Base-by-base conservation (phyloP, 2,329 filamentous ascomycete genomes). In the Pestalotiopsis sp. region DNA sequence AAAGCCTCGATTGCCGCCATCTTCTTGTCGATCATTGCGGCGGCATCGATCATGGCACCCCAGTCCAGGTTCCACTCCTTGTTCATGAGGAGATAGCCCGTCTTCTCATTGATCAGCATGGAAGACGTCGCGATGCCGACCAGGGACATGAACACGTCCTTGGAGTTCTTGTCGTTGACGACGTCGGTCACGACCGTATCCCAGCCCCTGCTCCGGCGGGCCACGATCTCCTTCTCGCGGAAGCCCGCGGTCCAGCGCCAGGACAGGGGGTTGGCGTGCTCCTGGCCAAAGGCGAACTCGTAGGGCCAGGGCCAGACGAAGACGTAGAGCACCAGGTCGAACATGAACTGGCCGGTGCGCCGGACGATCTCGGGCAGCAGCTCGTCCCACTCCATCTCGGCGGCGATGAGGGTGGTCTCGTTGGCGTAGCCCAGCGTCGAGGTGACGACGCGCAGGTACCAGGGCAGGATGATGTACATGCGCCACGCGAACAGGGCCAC, bases 41-140 rank as follows among this genome's bases (percentile, higher is more conserved):
- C 92, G 4, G 93, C 94, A 71, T 86, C 82, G 13, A 94, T 83
- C 93, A 98, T 98, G 23, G 87, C 86, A 61, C 86, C 85, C 87
- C 95, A 98, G 78, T 97, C 94, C 70, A 98, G 83, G 79, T 97
- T 93, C 91, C 94, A 98, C 71, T 94, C 88, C 71, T 87, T 88
- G 77, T 95, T 93, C 85, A 97, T 92, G 73, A 96, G 90, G 71
- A 97, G 81, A 77, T 97, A 97, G 23, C 94, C 94, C 38, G 94
- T 97, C 86, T 97, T 97, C 74, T 90, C 86, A 73, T 87, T 84
- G 74, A 95, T 84, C 66, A 90, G 85, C 74, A 89, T 81, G 25
- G 90, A 87, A 17, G 91, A 86, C 4, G 95, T 91, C 2, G 94
- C 95, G 2, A 89, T 86, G 71, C 90, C 80, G 61, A 97, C 81